A percentile compares a stretch with the other conserved stretches of the same genome.
phyloP scores from a whole-genome alignment of 129 eudicot genomes.

The Tagetes erecta region DNA sequence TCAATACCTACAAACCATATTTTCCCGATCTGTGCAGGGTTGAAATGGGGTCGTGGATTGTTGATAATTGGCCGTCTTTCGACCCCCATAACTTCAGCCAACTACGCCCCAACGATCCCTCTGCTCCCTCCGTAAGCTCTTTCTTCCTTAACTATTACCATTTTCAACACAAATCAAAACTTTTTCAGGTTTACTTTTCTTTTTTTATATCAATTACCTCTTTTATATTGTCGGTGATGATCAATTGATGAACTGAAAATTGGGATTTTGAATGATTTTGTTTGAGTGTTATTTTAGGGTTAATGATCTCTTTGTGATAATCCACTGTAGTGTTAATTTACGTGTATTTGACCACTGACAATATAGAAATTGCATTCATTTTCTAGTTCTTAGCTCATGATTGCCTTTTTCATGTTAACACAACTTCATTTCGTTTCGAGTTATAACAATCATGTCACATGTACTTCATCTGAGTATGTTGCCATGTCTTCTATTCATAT shows the following conservation, averaged over 20 bases:
- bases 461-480: neutral
- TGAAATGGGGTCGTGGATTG: constrained; percentile 56
- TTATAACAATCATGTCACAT: neutral
- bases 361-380: neutral
- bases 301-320: neutral
- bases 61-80: constrained; percentile 65
- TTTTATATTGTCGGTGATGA: constrained; percentile 1
- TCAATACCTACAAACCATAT: constrained; percentile 7
- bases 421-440: constrained; percentile 2
- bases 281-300: constrained; percentile 19
- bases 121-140: constrained; percentile 63
- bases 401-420: neutral
- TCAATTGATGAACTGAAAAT: neutral
- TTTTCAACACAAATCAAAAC: neutral
- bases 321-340: neutral
- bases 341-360: neutral
- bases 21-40: neutral
- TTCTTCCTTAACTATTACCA: neutral
- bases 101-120: constrained; percentile 71
- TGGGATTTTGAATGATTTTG: neutral
- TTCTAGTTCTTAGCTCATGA: neutral
- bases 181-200: constrained; percentile 3
- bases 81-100: constrained; percentile 85
- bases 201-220: neutral
- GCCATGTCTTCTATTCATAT: neutral